Evolutionary conservation across 225 moss, liverwort and hornwort species (phyloP).

Genomic region (Polytrichum formosum): DNA sequence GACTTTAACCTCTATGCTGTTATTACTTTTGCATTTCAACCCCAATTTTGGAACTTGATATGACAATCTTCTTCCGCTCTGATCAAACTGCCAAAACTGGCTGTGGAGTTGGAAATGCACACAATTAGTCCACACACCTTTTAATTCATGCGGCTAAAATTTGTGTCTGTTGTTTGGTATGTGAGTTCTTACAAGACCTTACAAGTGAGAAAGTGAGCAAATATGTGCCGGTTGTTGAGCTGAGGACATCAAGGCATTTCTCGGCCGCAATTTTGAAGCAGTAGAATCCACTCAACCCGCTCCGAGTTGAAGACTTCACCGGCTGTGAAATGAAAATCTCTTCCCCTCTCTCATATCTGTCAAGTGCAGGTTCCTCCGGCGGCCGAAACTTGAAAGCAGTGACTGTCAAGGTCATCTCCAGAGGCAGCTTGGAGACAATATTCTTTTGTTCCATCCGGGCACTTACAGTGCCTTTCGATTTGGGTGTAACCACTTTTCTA

Average conservation of each 20-base stretch:
- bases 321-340: neutral
- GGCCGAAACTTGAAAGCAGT: neutral
- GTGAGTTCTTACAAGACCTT: neutral
- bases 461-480: neutral
- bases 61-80: too few relatives aligned
- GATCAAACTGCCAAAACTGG: too few relatives aligned
- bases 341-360: neutral
- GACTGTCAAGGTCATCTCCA: slow-evolving; percentile 9
- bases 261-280: neutral
- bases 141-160: too few relatives aligned
- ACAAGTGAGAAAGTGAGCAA: slow-evolving; percentile 11
- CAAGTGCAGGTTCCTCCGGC: neutral
- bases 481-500: neutral
- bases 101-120: too few relatives aligned
- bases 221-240: slow-evolving; percentile 10
- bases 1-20: too few relatives aligned
- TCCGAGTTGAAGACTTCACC: neutral
- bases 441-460: slow-evolving; percentile 2
- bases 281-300: slow-evolving; percentile 15
- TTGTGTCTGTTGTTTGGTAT: neutral
- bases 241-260: slow-evolving; percentile 1
- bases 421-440: neutral
- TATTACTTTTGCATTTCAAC: too few relatives aligned
- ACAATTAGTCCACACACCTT: neutral
- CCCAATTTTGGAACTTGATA: too few relatives aligned